Evolutionary conservation across 2,329 filamentous ascomycete genomes (phyloP), one percentile per base, ranked within the genome.

Genomic region (Plenodomus biglobosus): DNA sequence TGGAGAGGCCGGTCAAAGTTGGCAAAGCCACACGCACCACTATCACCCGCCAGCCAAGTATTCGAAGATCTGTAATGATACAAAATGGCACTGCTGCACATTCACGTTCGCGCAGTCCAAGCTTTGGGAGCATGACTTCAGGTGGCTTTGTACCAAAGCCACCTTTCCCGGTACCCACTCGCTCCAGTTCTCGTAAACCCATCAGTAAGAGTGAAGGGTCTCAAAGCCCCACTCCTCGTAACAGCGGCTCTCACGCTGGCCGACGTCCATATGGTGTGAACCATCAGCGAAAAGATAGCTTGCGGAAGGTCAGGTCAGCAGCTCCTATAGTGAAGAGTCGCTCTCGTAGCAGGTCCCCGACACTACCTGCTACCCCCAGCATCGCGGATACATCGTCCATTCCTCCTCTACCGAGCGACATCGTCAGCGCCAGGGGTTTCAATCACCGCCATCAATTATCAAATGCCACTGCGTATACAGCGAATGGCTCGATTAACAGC

Each of bases 131-230:
- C 51, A 76, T 45, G 75, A 77, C 57, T 11, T 69, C 69, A 10
- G 72, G 70, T 30, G 73, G 70, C 43, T 70, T 71, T 50, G 55
- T 64, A 19, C 63, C 70, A 15, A 69, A 73, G 43, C 92, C 94
- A 21, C 94, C 94, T 0, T 96, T 95, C 76, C 92, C 94, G 0
- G 95, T 99, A 6, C 94, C 94, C 0, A 86, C 86, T 2, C 81
- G 94, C 47, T 88, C 90, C 22, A 97, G 92, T 72, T 99, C 92
- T 5, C 84, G 91, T 50, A 80, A 86, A 18, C 82, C 84, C 0
- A 73, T 85, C 50, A 86, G 81, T 57, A 76, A 81, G 42, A 91
- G 88, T 66, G 90, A 96, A 53, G 88, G 88, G 3, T 85, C 85
- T 35, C 81, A 84, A 54, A 96, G 90, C 66, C 91, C 91, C 1